Evolutionary conservation across 2,329 filamentous ascomycete species (phyloP), one percentile per base, ranked within the genome.

Genomic region (Penicillium sp.): DNA sequence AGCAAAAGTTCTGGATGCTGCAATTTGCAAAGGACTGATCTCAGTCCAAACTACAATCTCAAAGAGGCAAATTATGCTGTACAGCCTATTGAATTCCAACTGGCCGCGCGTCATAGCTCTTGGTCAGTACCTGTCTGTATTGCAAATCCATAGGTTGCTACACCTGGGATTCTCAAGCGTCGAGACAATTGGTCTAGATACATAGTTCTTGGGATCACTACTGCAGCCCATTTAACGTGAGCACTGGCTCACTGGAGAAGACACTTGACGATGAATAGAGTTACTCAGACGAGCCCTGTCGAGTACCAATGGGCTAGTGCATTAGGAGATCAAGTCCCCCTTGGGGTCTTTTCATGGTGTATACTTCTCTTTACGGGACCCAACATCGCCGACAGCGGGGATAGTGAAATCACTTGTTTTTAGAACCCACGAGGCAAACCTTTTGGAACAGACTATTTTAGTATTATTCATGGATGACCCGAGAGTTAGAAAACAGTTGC

Each of bases 41-140:
- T 43, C 31, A 17, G 52, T 27, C 45, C 29, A 33, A 26, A 54
- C 20, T 44, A 2, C 8, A 53, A 51, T 43, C 10, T 26, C 11
- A 18, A 20, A 34, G 37, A 25, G 33, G 27, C 33, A 19, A 44
- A 29, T 43, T 17, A 41, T 41, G 43, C 39, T 30, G 43, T 42
- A 52, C 43, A 45, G 33, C 19, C 19, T 39, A 36, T 23, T 10
- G 27, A 14, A 41, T 44, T 31, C 27, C 31, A 42, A 44, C 49
- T 14, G 45, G 45, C 43, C 52, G 47, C 51, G 52, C 47, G 48
- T 52, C 52, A 52, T 39, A 43, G 18, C 43, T 45, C 39, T 35
- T 53, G 38, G 43, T 23, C 13, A 41, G 37, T 44, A 43, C 39
- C 43, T 54, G 39, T 54, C 15, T n/a, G 40, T 35, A 41, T 51